Base-by-base conservation (phyloP, 106 monocot species). In the Amphibolis antarctica region DNA sequence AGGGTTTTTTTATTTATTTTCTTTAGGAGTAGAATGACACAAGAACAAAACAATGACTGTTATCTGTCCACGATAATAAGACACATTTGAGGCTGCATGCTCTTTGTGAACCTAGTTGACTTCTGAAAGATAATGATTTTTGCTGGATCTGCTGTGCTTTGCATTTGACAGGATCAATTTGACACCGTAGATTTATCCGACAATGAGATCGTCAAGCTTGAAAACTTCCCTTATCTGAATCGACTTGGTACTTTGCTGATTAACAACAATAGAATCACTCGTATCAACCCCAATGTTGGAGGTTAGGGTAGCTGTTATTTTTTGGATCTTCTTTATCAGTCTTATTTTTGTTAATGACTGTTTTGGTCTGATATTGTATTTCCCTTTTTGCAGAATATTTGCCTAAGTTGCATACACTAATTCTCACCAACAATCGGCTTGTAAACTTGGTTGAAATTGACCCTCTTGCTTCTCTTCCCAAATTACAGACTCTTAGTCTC, bases 121-220 rank as follows among this genome's bases (percentile, higher is more conserved):
- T 36, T 36, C 36, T 36, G 36, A 7, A 36, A 36, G 36, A 7
- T 36, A 7, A 52, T 52, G 21, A 52, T 7, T 52, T 10, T 23
- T 22, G 22, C 10, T 25, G 15, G 26, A 5, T 11, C 28, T 57
- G 23, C 28, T 26, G 17, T 14, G 12, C 56, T 77, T 73, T 10
- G 25, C 51, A 20, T 68, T 75, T 73, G 49, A 69, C 79, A 94
- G 94, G 89, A 89, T 66, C 94, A 94, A 62, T 94, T 94, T 67
- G 94, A 94, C 56, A 84, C 94, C 3, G 81, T 94, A 55, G 94
- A 94, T 79, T 65, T 94, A 27, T 81, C 89, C 60, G 94, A 94
- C 73, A 94, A 94, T 84, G 94, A 94, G 78, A 94, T 94, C 60
- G 94, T 94, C 18, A 94, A 94, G 81, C 77, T 94, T 21, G 94